A percentile compares a stretch with the other conserved stretches of the same genome.
phyloP scores from a whole-genome alignment of 164 flowering plant species.

The Platanus orientalis region DNA sequence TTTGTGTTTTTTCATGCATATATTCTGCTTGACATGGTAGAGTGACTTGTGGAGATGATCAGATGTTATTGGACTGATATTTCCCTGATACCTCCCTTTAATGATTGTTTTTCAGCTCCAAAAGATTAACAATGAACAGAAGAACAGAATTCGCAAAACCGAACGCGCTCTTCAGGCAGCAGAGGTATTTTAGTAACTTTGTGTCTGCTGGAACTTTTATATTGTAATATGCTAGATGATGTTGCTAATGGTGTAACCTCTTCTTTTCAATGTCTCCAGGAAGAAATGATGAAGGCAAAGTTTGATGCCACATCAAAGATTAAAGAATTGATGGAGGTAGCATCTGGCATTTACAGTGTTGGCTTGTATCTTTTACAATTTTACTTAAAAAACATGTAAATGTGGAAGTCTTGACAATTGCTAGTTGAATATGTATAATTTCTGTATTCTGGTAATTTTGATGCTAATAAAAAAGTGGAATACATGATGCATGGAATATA shows the following conservation, averaged over 20 bases:
- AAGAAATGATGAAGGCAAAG: slow-evolving; percentile 72
- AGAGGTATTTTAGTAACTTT: slow-evolving; percentile 43
- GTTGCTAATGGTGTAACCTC: not conserved
- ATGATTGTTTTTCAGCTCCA: slow-evolving; percentile 46
- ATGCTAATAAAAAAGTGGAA: no score
- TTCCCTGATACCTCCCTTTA: not conserved
- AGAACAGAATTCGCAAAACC: slow-evolving; percentile 58
- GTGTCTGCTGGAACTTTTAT: not conserved
- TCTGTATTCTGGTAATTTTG: no score
- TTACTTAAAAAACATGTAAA: no score
- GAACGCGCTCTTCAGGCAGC: slow-evolving; percentile 89
- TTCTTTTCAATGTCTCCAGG: slow-evolving; percentile 30
- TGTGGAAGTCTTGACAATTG: no score
- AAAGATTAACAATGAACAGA: slow-evolving; percentile 66
- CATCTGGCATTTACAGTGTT: no score
- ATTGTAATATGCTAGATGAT: not conserved
- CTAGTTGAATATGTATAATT: no score
- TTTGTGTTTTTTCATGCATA: not conserved
- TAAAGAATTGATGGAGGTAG: slow-evolving; percentile 64
- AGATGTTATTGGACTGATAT: no score
- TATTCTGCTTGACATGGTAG: not conserved
- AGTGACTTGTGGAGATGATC: no score
- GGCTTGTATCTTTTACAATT: no score
- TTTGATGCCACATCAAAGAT: slow-evolving; percentile 55
- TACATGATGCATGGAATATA: no score